Conservation (phyloP, 345 rosid genomes). For the Crucihimalaya himalaica region DNA sequence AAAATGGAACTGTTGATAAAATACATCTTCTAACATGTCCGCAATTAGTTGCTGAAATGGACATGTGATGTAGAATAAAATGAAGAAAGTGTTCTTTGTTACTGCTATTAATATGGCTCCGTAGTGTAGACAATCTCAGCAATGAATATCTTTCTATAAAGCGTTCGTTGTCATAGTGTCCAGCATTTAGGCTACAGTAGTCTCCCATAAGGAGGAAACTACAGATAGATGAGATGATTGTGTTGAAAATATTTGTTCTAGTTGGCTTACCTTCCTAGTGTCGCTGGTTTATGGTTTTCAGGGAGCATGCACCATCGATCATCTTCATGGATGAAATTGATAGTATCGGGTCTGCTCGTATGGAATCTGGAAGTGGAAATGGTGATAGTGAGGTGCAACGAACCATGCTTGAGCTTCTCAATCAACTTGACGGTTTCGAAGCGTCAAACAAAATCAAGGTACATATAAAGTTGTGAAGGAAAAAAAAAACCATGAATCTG, state of each 20-base stretch:
- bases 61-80: background rate
- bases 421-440: slow-evolving; percentile 97
- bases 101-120: background rate
- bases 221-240: background rate
- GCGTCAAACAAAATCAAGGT: slow-evolving; percentile 99
- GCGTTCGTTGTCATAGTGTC: background rate
- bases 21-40: background rate
- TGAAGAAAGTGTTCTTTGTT: background rate
- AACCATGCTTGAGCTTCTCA: slow-evolving; percentile 99
- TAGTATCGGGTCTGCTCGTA: slow-evolving; percentile 97
- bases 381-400: slow-evolving; percentile 99
- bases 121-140: background rate
- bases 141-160: background rate
- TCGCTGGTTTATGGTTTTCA: slow-evolving; percentile 29
- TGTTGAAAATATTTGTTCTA: background rate
- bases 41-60: background rate
- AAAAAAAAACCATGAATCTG: background rate
- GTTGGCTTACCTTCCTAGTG: background rate
- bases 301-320: slow-evolving; percentile 99
- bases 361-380: slow-evolving; percentile 99
- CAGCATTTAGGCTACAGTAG: background rate
- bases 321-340: slow-evolving; percentile 99
- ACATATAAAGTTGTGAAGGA: background rate
- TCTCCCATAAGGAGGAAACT: background rate
- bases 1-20: background rate